Evolutionary conservation across 2,329 filamentous ascomycete species (phyloP).

Genomic region (Fusarium tupiense): DNA sequence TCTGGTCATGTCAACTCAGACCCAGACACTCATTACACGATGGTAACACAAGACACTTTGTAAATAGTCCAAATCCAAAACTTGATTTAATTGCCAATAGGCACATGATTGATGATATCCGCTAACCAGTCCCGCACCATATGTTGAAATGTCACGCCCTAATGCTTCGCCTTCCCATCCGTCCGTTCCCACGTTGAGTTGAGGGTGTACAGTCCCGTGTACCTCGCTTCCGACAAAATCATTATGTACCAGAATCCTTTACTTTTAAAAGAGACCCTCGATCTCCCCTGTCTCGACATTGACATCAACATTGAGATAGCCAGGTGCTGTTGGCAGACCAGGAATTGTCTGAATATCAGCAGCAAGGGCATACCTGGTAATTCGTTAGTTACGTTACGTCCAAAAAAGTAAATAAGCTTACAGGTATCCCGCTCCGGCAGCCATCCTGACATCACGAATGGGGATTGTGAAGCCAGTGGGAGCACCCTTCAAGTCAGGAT

Average conservation of each 20-base stretch:
- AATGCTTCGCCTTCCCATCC: conserved; percentile 37
- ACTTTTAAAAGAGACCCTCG: conserved; percentile 82
- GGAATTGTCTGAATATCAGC: conserved; percentile 99
- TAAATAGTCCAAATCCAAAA: conserved; percentile 2
- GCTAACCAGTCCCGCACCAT: conserved; percentile 37
- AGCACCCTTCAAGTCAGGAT: conserved; percentile 92
- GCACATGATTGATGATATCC: conserved; percentile 24
- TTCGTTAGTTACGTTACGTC: conserved; percentile 48
- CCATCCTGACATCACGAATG: conserved; percentile 92
- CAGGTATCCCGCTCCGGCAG: conserved; percentile 92
- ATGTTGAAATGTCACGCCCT: conserved; percentile 45
- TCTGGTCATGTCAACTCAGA: neutral
- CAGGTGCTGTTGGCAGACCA: conserved; percentile 91
- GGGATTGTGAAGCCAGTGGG: conserved; percentile 94
- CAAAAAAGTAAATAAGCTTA: conserved; percentile 57
- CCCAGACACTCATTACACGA: neutral
- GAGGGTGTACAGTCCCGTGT: conserved; percentile 30
- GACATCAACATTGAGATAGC: conserved; percentile 93
- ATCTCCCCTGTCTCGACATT: conserved; percentile 86
- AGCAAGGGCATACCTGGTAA: conserved; percentile 81
- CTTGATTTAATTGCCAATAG: conserved; percentile 25
- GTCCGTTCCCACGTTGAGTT: conserved; percentile 44
- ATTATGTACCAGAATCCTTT: neutral
- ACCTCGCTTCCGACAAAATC: conserved; percentile 1
- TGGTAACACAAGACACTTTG: neutral